These are phyloP conservation scores for Vickermania ingenoplastis DNA, from an alignment of 208 protist species.

Conservation along the genomic window DNA sequence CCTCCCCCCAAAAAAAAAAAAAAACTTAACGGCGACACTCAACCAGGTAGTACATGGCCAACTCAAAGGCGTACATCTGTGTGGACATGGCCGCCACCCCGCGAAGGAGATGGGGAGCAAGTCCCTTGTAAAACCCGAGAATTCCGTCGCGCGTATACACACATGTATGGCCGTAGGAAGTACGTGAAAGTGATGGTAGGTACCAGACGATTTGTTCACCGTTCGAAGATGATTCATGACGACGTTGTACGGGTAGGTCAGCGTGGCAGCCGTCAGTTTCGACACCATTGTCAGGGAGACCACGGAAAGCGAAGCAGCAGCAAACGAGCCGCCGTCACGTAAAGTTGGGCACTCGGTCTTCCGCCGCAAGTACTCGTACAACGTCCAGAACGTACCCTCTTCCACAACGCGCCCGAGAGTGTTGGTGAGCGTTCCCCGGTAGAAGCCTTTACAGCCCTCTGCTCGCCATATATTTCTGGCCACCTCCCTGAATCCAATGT, in stretches of 20 bases:
- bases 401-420: conserved; percentile 4
- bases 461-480: not conserved
- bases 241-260: conserved; percentile 10
- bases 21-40: no score
- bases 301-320: not conserved
- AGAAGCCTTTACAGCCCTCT: conserved; percentile 5
- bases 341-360: not conserved
- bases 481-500: not conserved
- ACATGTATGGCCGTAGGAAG: not conserved
- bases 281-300: conserved; percentile 4
- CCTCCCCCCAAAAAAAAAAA: no score
- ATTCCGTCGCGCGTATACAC: conserved; percentile 1
- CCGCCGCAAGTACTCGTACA: conserved; percentile 4
- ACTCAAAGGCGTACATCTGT: conserved; percentile 1
- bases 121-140: conserved; percentile 4
- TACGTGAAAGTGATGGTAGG: not conserved
- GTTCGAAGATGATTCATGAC: conserved; percentile 4
- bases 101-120: conserved; percentile 3
- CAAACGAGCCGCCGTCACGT: not conserved
- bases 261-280: not conserved
- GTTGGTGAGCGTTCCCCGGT: conserved; percentile 4
- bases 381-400: conserved; percentile 5
- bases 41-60: conserved; percentile 3
- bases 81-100: not conserved
- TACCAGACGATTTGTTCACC: not conserved